A percentile compares a stretch with the other conserved stretches of the same genome.
phyloP scores from a whole-genome alignment of 176 grass and related monocot genomes.

The Carex littledalei region DNA sequence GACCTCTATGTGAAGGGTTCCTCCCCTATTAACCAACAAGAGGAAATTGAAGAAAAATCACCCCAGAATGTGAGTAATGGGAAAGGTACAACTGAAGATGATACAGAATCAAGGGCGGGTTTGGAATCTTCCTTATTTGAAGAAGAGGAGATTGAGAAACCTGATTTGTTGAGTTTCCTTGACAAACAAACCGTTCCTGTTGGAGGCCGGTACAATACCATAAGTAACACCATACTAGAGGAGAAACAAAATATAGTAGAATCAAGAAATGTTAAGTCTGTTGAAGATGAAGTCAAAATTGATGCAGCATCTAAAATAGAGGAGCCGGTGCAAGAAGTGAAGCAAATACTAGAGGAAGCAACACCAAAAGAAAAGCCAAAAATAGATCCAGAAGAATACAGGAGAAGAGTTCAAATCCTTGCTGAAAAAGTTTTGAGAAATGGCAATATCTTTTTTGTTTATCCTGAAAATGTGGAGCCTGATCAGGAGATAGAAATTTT shows the following conservation, averaged over 20 bases:
- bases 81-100: constrained; percentile 1
- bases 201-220: background rate
- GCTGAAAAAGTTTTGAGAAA: constrained; percentile 50
- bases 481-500: constrained; percentile 55
- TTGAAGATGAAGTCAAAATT: background rate
- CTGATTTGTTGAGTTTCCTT: constrained; percentile 22
- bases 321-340: constrained; percentile 1
- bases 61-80: constrained; percentile 27
- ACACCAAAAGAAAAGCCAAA: constrained; percentile 9
- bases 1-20: constrained; percentile 34
- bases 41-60: constrained; percentile 28
- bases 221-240: background rate
- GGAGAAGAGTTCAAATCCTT: constrained; percentile 42
- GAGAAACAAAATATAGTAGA: background rate
- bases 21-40: constrained; percentile 22
- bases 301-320: background rate
- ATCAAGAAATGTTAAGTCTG: background rate
- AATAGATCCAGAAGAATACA: constrained; percentile 38
- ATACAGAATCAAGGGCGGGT: background rate
- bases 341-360: background rate
- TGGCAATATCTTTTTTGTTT: constrained; percentile 61
- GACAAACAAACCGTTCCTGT: constrained; percentile 14
- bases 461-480: constrained; percentile 47
- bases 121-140: constrained; percentile 9
- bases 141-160: background rate